Conservation (phyloP, 805 yeast genomes). For the Blastobotrys chiropterorum region DNA sequence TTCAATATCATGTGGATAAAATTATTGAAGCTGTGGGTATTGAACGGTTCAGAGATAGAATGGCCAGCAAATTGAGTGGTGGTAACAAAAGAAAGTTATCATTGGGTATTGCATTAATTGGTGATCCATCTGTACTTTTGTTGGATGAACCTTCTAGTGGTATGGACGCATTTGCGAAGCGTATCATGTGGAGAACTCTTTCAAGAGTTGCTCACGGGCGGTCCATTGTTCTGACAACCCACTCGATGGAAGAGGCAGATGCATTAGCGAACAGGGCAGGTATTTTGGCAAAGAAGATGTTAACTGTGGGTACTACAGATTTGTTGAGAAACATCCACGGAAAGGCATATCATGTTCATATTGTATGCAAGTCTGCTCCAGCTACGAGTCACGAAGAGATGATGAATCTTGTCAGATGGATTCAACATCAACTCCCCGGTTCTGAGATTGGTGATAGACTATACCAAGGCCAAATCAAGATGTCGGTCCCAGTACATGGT, state of each 20-base stretch:
- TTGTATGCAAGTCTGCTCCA: slow-evolving; percentile 27
- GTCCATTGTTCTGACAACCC: slow-evolving; percentile 32
- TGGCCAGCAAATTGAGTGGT: slow-evolving; percentile 31
- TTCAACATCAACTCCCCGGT: slow-evolving; percentile 21
- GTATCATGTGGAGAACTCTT: slow-evolving; percentile 34
- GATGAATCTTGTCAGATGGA: slow-evolving; percentile 22
- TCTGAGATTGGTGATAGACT: slow-evolving; percentile 26
- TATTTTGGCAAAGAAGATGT: slow-evolving; percentile 26
- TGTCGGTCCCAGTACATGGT: slow-evolving; percentile 23
- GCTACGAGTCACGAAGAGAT: slow-evolving; percentile 24
- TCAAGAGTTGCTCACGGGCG: slow-evolving; percentile 29
- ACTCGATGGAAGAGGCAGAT: slow-evolving; percentile 36
- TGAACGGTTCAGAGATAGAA: slow-evolving; percentile 26
- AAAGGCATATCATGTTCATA: slow-evolving; percentile 27
- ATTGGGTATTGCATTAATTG: slow-evolving; percentile 32
- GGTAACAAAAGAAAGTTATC: slow-evolving; percentile 34
- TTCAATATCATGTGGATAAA: slow-evolving; percentile 25
- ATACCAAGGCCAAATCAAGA: slow-evolving; percentile 30
- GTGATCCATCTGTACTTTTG: slow-evolving; percentile 31
- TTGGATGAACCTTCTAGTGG: slow-evolving; percentile 36
- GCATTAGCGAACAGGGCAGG: slow-evolving; percentile 33
- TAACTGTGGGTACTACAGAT: slow-evolving; percentile 30
- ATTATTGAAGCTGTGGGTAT: slow-evolving; percentile 32
- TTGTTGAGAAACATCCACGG: slow-evolving; percentile 27
- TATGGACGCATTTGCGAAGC: slow-evolving; percentile 35